Evolutionary conservation across 768 basidiomycete species (phyloP).

Genomic region (Russula emetica): DNA sequence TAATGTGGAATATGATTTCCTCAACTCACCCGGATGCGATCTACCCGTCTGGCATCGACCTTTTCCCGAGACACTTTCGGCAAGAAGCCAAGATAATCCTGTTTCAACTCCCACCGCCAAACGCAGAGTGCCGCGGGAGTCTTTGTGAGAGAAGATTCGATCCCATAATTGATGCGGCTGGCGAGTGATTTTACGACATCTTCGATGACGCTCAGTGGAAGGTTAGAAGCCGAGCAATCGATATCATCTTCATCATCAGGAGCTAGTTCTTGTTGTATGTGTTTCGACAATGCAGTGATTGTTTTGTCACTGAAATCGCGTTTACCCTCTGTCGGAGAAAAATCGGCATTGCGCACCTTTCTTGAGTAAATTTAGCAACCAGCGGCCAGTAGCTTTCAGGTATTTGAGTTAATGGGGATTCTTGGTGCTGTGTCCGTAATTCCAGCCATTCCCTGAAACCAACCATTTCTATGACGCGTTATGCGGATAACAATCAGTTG

Average conservation of each 20-base stretch:
- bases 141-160: constrained; percentile 53
- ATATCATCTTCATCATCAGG: constrained; percentile 59
- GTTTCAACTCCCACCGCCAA: constrained; percentile 86
- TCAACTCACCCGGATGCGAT: constrained; percentile 57
- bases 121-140: constrained; percentile 60
- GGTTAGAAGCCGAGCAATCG: constrained; percentile 37
- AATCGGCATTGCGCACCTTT: constrained; percentile 54
- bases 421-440: constrained; percentile 43
- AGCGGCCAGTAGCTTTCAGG: constrained; percentile 69
- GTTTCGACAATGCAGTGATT: constrained; percentile 54
- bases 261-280: constrained; percentile 64
- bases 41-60: constrained; percentile 54
- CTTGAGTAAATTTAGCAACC: constrained; percentile 78
- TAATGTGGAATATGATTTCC: background rate
- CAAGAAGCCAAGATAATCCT: constrained; percentile 54
- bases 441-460: constrained; percentile 72
- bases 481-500: background rate
- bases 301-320: constrained; percentile 64
- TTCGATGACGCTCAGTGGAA: constrained; percentile 53
- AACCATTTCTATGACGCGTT: constrained; percentile 54
- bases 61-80: constrained; percentile 63
- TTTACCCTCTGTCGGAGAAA: background rate
- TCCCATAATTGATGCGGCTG: constrained; percentile 74
- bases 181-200: constrained; percentile 59
- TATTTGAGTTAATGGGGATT: constrained; percentile 50